Base-by-base conservation (phyloP, 2,329 filamentous ascomycete genomes). In the Fusarium dimerum region DNA sequence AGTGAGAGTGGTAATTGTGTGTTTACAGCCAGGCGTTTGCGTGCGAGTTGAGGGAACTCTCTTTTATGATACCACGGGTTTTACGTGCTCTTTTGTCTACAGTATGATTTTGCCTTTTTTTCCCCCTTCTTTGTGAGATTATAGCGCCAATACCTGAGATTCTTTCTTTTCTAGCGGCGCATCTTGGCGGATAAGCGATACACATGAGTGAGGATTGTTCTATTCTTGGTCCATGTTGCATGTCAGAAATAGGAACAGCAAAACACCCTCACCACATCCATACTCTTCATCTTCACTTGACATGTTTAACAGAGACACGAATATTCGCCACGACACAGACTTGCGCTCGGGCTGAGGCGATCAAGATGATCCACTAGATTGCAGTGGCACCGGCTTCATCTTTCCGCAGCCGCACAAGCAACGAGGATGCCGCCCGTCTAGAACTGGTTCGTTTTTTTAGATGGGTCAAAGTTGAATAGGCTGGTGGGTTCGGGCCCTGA, bases 1-100 rank as follows among this genome's bases (percentile, higher is more conserved):
- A 67, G 18, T 44, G 13, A 40, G 20, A 40, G 32, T 39, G 29
- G 50, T 43, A n/a, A 8, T 36, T 16, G n/a, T 16, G 11, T 41
- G 39, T 12, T 36, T 36, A 36, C 32, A 12, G 32, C 10, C 13
- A 15, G 32, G 32, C 32, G 32, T 36, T 36, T 15, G 32, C 32
- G 11, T 36, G 32, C 32, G 32, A 15, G 32, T 36, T 15, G 3
- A 10, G 13, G 11, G 32, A 12, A 4, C 10, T 12, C 13, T 36
- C 32, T 36, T 11, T 36, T 36, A 26, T 36, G 32, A 36, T 11
- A 36, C 32, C 32, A 36, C 13, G 13, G 10, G 5, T 15, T 15
- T 36, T 11, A 10, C 11, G 32, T 36, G 20, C 20, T 26, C 20
- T 26, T 26, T 26, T 26, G 20, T 26, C 20, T 26, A 26, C 7